Base-by-base conservation (phyloP, 495 filamentous ascomycete species). In the Endocarpon pusillum region DNA sequence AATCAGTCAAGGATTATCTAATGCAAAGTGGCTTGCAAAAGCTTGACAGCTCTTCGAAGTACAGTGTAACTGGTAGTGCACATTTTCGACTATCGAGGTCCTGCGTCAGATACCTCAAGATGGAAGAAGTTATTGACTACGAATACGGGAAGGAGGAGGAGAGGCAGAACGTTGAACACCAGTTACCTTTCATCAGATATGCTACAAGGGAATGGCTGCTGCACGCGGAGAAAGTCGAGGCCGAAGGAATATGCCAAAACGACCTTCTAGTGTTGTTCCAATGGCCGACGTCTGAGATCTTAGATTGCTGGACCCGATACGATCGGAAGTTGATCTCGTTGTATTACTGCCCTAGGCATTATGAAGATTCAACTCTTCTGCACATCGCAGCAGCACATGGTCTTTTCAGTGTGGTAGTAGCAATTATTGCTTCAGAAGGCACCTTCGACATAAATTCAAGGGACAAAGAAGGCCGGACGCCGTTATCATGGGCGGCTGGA, bases 1-100 rank as follows among this genome's bases (percentile, higher is more conserved):
- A 64, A 42, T 62, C 59, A 1, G 61, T 64, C 2, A 42, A 48
- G 7, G 57, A 61, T 30, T 62, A 54, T 17, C 46, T 66, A 4
- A 3, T 52, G 1, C 34, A 46, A 42, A 31, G 28, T 17, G 19
- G 19, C 19, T 14, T 31, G 14, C 28, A 31, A 14, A n/a, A n/a
- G n/a, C n/a, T n/a, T n/a, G n/a, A n/a, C n/a, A n/a, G n/a, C n/a
- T n/a, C n/a, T n/a, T n/a, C 43, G 9, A 42, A 48, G 20, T 21
- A 42, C 6, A 31, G 37, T 19, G 37, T 48, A 32, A 35, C 43
- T 2, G 35, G 35, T 20, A 34, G 36, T 19, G 43, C 41, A 22
- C 25, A 46, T 14, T 34, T 40, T 23, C 43, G 44, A 33, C 41
- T 47, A 15, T 21, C 5, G 17, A 27, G 36, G 36, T 44, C 41